Evolutionary conservation across 352 stramenopile genomes (phyloP).

Genomic region (Globisporangium ultimum): DNA sequence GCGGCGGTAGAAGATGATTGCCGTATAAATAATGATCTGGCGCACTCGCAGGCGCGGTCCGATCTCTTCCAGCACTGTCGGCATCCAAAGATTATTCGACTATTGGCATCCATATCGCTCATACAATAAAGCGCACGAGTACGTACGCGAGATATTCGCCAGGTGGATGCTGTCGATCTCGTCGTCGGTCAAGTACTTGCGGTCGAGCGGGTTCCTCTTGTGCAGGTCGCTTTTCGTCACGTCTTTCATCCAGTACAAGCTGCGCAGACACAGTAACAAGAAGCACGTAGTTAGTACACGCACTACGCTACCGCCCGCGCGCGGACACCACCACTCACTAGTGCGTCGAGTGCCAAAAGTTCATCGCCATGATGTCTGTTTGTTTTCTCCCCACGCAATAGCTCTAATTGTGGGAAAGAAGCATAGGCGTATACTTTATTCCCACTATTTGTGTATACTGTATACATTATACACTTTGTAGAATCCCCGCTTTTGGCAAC

Average conservation of each 20-base stretch:
- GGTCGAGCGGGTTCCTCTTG: conserved; percentile 76
- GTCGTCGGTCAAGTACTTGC: conserved; percentile 68
- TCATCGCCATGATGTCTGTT: conserved; percentile 65
- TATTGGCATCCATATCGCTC: not conserved
- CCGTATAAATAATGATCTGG: conserved; percentile 90
- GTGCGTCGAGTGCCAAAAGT: conserved; percentile 90
- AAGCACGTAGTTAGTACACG: not conserved
- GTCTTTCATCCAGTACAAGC: conserved; percentile 89
- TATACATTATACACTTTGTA: no score
- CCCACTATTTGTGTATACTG: not conserved
- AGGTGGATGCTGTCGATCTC: conserved; percentile 89
- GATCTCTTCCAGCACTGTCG: conserved; percentile 80
- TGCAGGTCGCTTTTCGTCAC: conserved; percentile 70
- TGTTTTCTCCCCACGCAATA: not conserved
- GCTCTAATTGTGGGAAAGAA: not conserved
- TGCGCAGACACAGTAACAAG: conserved; percentile 13
- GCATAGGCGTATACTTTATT: not conserved
- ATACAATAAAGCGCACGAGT: not conserved
- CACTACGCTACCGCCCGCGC: not conserved
- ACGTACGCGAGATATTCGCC: conserved; percentile 78
- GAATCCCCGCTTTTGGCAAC: no score
- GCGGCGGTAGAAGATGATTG: conserved; percentile 88
- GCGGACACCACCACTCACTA: conserved; percentile 49
- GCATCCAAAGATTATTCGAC: not conserved
- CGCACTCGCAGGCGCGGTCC: conserved; percentile 73